Base-by-base conservation (phyloP, 371 early-diverging fungal genomes). In the Gilbertella persicaria region DNA sequence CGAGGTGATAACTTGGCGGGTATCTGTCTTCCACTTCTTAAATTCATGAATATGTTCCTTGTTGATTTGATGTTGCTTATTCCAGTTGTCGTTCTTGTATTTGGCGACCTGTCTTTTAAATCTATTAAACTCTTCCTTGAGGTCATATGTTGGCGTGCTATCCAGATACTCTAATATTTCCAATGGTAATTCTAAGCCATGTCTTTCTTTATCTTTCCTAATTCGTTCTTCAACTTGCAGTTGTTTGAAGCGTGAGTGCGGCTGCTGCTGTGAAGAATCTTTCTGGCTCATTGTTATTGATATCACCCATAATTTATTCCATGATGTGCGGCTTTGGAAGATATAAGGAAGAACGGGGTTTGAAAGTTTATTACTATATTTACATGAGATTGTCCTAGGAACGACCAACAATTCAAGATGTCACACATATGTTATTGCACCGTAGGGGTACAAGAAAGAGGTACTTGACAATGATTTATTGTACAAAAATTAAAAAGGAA, bases 291-390 rank as follows among this genome's bases (percentile, higher is more conserved):
- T n/a, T 23, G 26, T 16, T 35, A 25, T 9, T 25, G 33, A 24
- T 33, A 26, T 26, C 28, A 14, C 25, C 19, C 50, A 39, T 38
- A 25, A 12, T 41, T 37, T 24, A 41, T 28, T 26, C 42, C 40
- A 40, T 13, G 19, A 33, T 50, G 50, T 30, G 42, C 23, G 50
- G 41, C 41, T 29, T 40, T 21, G 29, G 30, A 50, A 41, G 51
- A 41, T 28, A 40, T 41, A 20, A 41, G 23, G 51, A 42, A 33
- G 25, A 30, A 26, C 12, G 51, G 21, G 33, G 13, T 30, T 23
- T 29, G 26, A 30, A 23, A 0, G 26, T 38, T 49, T 39, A 38
- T 28, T 37, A 39, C 48, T 41, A 24, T 40, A n/a, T 45, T n/a
- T n/a, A n/a, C n/a, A n/a, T n/a, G n/a, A n/a, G n/a, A n/a, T n/a